phyloP scores from a whole-genome alignment of 139 green algal species.

The Micractinium sp. region DNA sequence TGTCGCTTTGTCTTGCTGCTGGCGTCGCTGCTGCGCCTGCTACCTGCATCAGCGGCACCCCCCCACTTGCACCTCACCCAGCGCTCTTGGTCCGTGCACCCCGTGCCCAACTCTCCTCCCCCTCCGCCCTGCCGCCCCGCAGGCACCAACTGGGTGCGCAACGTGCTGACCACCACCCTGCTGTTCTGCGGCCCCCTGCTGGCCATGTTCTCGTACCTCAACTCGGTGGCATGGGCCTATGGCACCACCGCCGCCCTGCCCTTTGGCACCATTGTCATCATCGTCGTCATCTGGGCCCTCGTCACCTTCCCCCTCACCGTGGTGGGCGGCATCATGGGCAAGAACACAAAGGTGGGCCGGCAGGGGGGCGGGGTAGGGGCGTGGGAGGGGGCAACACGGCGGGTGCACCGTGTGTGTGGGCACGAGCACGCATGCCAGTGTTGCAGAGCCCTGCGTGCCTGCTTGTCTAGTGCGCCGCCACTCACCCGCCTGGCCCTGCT shows the following conservation, averaged over 20 bases:
- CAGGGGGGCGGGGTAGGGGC: not conserved
- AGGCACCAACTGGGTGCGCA: conserved; percentile 80
- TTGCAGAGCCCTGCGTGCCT: not conserved
- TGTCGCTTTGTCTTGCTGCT: not conserved
- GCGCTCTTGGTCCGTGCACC: not conserved
- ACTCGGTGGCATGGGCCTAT: conserved; percentile 80
- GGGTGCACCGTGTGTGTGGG: conserved; percentile 11
- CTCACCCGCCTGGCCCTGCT: not conserved
- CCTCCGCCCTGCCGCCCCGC: not conserved
- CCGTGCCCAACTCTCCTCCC: not conserved
- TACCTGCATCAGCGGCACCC: not conserved
- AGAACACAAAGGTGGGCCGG: conserved; percentile 65
- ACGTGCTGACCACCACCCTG: conserved; percentile 73
- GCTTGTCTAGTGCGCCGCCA: not conserved
- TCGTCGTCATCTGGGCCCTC: conserved; percentile 85
- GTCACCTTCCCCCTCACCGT: conserved; percentile 94
- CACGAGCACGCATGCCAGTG: no score
- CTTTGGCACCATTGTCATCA: conserved; percentile 89
- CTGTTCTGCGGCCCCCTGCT: conserved; percentile 86
- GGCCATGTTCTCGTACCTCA: conserved; percentile 80
- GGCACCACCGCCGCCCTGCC: conserved; percentile 81
- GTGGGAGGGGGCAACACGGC: not conserved
- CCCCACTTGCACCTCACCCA: not conserved
- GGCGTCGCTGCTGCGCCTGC: not conserved
- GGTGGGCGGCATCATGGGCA: conserved; percentile 85